Evolutionary conservation across 176 grass and related monocot genomes (phyloP), one percentile per base, ranked within the genome.

Genomic region (Oryza officinalis): DNA sequence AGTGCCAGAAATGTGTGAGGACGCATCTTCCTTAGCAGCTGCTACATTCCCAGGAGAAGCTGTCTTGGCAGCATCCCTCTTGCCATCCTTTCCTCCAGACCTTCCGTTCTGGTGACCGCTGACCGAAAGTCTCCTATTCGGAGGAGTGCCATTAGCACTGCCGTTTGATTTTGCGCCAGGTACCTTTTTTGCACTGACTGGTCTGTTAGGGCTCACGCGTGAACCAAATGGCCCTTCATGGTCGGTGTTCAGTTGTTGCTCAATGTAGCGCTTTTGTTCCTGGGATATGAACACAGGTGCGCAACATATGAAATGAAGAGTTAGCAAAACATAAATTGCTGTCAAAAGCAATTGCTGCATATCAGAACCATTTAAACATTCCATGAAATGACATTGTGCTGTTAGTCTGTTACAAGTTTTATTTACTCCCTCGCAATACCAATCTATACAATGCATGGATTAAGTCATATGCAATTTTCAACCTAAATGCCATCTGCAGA

Each of bases 261-360:
- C 91, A 3, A 74, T 43, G 15, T 92, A 89, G 15, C 87, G 84
- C 78, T 99, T 99, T 70, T 99, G 97, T 81, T 99, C 97, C 97
- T 99, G 87, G 27, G 54, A 84, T 72, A 45, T 75, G 18, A 22
- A 60, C 40, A 74, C 65, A 80, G 2, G n/a, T 15, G 47, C 27
- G 65, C 57, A 76, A 4, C 69, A 52, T 8, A 84, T 7, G 69
- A 47, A 47, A 44, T 8, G 28, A 2, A 57, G 40, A 57, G 13
- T 79, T 73, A 6, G 32, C 11, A 32, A 13, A 63, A 11, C 0
- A 0, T 17, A 75, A 40, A 26, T 12, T 2, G 4, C 0, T 15
- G 61, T 10, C 3, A 15, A 23, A 76, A 70, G 44, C 26, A 78
- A 17, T 72, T 40, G n/a, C 3, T 3, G 4, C 10, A 66, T 44